Conservation (phyloP, 768 basidiomycete genomes). For the Boletus subparvulus region DNA sequence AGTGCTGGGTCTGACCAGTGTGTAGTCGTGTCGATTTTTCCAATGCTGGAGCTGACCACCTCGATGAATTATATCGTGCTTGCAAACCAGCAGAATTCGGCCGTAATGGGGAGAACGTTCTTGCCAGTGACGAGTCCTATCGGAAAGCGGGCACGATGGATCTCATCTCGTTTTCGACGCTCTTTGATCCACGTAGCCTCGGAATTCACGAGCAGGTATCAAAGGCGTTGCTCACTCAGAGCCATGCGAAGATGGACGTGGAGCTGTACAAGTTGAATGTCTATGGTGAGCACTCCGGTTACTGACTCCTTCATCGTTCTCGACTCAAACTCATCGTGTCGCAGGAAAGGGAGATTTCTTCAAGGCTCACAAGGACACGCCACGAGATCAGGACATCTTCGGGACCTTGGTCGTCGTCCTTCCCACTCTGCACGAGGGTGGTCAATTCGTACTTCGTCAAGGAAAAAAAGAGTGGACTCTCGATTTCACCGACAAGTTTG, state of each 20-base stretch:
- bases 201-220: slow-evolving; percentile 2
- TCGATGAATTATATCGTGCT: background rate
- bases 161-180: slow-evolving; percentile 30
- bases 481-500: slow-evolving; percentile 1
- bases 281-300: slow-evolving; percentile 34
- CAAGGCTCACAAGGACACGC: slow-evolving; percentile 31
- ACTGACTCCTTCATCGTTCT: background rate
- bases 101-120: background rate
- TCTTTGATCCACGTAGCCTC: background rate
- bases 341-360: slow-evolving; percentile 7
- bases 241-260: background rate
- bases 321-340: background rate
- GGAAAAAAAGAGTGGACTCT: slow-evolving; percentile 3
- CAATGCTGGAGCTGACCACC: background rate
- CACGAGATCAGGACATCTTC: slow-evolving; percentile 41
- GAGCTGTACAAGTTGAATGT: slow-evolving; percentile 50
- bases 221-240: slow-evolving; percentile 1
- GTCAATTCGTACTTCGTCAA: slow-evolving; percentile 11
- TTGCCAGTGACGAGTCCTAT: slow-evolving; percentile 17
- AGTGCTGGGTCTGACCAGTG: background rate
- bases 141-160: slow-evolving; percentile 51
- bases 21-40: background rate
- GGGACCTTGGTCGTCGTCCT: slow-evolving; percentile 54
- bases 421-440: slow-evolving; percentile 33
- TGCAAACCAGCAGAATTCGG: slow-evolving; percentile 12